Conservation (phyloP, 345 rosid genomes). For the Populus ilicifolia region DNA sequence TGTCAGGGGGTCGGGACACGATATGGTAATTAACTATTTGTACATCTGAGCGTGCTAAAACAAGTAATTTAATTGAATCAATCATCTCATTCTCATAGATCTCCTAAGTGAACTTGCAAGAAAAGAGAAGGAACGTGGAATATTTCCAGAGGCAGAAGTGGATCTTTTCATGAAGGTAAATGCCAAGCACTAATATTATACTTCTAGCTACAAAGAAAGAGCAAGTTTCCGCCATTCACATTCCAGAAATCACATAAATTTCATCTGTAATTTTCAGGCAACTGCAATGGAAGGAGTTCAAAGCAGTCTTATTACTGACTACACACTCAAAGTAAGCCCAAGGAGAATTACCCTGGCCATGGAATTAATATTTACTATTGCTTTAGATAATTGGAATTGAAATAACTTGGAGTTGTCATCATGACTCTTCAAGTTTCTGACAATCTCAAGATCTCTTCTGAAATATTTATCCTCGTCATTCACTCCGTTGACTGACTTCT, state of each 20-base stretch:
- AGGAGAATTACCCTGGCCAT: background rate
- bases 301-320: slow-evolving; percentile 82
- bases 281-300: slow-evolving; percentile 66
- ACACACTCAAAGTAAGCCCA: slow-evolving; percentile 69
- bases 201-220: background rate
- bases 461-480: background rate
- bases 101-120: slow-evolving; percentile 73
- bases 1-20: slow-evolving; percentile 90
- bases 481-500: background rate
- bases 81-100: slow-evolving; percentile 28
- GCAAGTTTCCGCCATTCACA: background rate
- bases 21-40: slow-evolving; percentile 50
- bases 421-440: background rate
- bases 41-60: background rate
- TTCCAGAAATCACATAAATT: background rate
- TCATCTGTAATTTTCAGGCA: slow-evolving; percentile 40
- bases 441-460: background rate
- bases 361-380: background rate
- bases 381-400: background rate
- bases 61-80: background rate
- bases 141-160: slow-evolving; percentile 79
- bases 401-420: background rate
- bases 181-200: background rate
- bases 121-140: slow-evolving; percentile 77
- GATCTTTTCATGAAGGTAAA: slow-evolving; percentile 92